Conservation (phyloP, 1,139 yeast genomes). For the Pichia sp. region DNA sequence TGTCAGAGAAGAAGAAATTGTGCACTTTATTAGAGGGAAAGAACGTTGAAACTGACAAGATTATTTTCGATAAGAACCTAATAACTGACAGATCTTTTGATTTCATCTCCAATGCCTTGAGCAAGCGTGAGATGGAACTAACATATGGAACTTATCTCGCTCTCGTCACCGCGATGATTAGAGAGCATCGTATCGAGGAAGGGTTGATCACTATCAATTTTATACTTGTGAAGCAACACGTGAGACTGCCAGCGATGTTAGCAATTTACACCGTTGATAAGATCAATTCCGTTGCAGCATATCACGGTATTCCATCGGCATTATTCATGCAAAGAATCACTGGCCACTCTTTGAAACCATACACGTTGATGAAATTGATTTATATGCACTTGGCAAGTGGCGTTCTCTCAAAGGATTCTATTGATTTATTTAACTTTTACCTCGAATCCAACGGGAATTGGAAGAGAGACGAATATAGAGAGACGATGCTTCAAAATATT, state of each 20-base stretch:
- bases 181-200: slow-evolving; percentile 11
- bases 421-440: slow-evolving; percentile 2
- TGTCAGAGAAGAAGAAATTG: neutral
- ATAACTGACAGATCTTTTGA: slow-evolving; percentile 2
- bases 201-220: slow-evolving; percentile 7
- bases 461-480: neutral
- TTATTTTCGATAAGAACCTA: slow-evolving; percentile 2
- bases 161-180: slow-evolving; percentile 7
- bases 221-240: neutral
- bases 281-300: slow-evolving; percentile 1
- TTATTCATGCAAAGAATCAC: slow-evolving; percentile 8
- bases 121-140: slow-evolving; percentile 1
- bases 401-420: neutral
- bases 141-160: slow-evolving; percentile 5
- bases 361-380: neutral
- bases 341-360: slow-evolving; percentile 6
- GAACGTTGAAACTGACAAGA: neutral
- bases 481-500: neutral
- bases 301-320: slow-evolving; percentile 7
- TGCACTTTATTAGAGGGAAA: neutral
- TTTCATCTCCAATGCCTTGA: neutral
- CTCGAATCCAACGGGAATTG: slow-evolving; percentile 1
- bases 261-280: slow-evolving; percentile 5
- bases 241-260: slow-evolving; percentile 7
- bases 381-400: neutral